Percentiles rank a stretch among this genome's conserved stretches.
Conservation (phyloP, 2,329 filamentous ascomycete species). For the Fusarium acutatum region DNA sequence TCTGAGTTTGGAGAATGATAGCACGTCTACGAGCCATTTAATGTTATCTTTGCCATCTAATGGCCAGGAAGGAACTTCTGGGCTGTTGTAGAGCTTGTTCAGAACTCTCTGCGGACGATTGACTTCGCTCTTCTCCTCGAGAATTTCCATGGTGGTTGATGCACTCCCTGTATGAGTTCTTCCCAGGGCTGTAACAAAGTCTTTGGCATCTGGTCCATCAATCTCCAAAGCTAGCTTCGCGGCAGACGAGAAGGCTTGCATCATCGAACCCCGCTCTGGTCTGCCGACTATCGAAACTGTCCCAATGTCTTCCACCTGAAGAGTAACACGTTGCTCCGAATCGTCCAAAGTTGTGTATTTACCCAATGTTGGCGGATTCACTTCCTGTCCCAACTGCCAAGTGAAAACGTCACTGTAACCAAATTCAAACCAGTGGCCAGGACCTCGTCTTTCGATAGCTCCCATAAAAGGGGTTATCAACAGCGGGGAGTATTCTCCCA, state of each 20-base stretch:
- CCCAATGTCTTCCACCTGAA: neutral
- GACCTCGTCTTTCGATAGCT: neutral
- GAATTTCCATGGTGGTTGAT: neutral
- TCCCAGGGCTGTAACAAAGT: neutral
- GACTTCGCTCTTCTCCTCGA: neutral
- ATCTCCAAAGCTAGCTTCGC: neutral
- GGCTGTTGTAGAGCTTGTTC: neutral
- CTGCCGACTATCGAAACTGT: neutral
- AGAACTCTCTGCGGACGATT: neutral
- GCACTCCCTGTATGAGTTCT: neutral
- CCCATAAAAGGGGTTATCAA: neutral
- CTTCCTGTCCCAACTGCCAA: neutral
- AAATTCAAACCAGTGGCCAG: neutral
- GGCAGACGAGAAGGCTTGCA: neutral
- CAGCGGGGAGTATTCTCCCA: neutral
- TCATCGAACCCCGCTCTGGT: neutral
- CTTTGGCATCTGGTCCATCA: neutral
- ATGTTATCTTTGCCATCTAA: neutral
- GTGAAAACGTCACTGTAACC: neutral
- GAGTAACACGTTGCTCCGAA: accelerated
- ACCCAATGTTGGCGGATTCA: accelerated
- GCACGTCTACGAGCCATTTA: neutral
- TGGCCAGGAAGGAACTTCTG: neutral
- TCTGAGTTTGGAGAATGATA: neutral
- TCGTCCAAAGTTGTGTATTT: neutral